Percentiles rank a stretch among this genome's conserved stretches.
Evolutionary conservation across 306 rosid species (phyloP).

Genomic region (Glycine soja): DNA sequence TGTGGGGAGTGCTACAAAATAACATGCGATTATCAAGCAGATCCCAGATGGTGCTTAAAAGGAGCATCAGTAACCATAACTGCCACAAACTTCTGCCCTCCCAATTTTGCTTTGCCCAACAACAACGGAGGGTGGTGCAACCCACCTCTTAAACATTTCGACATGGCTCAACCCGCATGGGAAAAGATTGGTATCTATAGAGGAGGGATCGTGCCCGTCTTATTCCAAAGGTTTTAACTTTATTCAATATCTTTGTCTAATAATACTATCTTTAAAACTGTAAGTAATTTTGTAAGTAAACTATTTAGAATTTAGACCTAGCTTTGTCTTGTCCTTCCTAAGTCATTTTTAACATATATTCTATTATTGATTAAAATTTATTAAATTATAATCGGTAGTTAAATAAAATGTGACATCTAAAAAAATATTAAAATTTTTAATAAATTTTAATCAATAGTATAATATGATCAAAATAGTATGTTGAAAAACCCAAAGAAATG

Average conservation of each 20-base stretch:
- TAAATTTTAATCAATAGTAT: too few relatives aligned
- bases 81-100: slow-evolving; percentile 92
- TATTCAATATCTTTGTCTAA: not conserved
- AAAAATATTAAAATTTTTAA: too few relatives aligned
- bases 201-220: slow-evolving; percentile 92
- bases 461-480: too few relatives aligned
- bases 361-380: too few relatives aligned
- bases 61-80: slow-evolving; percentile 79
- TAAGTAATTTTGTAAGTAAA: too few relatives aligned
- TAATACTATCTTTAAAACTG: too few relatives aligned
- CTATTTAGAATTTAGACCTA: too few relatives aligned
- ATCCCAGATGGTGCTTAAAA: slow-evolving; percentile 78
- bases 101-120: slow-evolving; percentile 70
- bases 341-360: too few relatives aligned
- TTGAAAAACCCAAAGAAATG: too few relatives aligned
- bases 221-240: slow-evolving; percentile 62
- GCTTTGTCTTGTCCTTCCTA: too few relatives aligned
- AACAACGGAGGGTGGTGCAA: slow-evolving; percentile 98
- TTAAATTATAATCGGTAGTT: too few relatives aligned
- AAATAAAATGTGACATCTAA: too few relatives aligned
- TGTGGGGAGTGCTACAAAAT: slow-evolving; percentile 91
- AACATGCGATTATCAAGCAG: slow-evolving; percentile 67
- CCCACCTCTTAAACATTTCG: slow-evolving; percentile 93
- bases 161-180: slow-evolving; percentile 99
- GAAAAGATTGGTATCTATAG: slow-evolving; percentile 79